Base-by-base conservation (phyloP, 2,329 filamentous ascomycete species). In the Dactylellina haptotyla region DNA sequence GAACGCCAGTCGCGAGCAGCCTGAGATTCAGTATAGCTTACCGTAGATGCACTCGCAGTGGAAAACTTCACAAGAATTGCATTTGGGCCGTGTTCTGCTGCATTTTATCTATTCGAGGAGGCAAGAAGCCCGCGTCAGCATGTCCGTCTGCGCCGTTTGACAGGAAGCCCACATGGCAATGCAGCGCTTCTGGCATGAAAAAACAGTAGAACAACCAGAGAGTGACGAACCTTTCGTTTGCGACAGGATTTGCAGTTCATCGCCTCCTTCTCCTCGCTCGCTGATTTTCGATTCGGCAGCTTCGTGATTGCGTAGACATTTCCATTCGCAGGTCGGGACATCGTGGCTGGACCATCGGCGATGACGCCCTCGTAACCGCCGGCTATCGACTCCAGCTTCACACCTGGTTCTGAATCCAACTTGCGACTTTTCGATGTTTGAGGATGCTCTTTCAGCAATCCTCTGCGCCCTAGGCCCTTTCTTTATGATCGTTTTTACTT, bases 161-260 rank as follows among this genome's bases (percentile, higher is more conserved):
- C 46, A 59, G 41, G 56, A 67, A 45, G 69, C 37, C 56, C 39
- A 25, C 25, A 48, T 53, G 18, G 48, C 23, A 57, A 20, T 18
- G 14, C 16, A 64, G 26, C 23, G 18, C 58, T 37, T 14, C 50
- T 14, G 3, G 30, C 39, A 54, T 18, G 37, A 50, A 26, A n/a
- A 48, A 37, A 46, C 34, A 39, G 48, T 26, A 18, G 32, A 51
- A 54, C 20, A 46, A 57, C 9, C 41, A 45, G 8, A 51, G 6
- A n/a, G 8, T 39, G 14, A 73, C 83, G 51, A 81, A 94, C 92
- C 89, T 96, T 96, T 83, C 92, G 86, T 82, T 96, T 96, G 77
- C 92, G 87, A 84, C 92, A 96, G 65, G 91, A 95, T 82, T 96
- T 96, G 87, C 92, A 96, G 81, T 96, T 96, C 92, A 96, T 96